These are phyloP conservation scores for Monosporozyma solicola DNA, from an alignment of 805 yeast species.

Conservation along the genomic window DNA sequence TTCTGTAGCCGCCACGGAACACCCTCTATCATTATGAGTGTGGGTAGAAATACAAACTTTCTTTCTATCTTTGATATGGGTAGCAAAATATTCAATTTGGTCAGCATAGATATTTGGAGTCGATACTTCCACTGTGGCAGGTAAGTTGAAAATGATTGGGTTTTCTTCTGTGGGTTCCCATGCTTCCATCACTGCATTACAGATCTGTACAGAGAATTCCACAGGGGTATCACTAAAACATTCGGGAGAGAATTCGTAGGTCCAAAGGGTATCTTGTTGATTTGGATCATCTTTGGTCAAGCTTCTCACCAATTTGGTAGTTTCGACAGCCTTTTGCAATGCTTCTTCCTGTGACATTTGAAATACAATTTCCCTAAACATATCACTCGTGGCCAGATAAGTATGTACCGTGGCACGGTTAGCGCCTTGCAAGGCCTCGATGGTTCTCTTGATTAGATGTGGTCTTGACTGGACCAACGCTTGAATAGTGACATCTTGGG, in stretches of 20 bases:
- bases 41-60: slow-evolving; percentile 68
- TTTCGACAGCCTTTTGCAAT: slow-evolving; percentile 50
- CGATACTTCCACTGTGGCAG: slow-evolving; percentile 78
- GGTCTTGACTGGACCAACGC: slow-evolving; percentile 71
- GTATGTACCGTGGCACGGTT: slow-evolving; percentile 68
- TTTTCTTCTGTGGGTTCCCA: slow-evolving; percentile 60
- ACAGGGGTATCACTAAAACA: slow-evolving; percentile 63
- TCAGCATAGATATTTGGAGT: slow-evolving; percentile 80
- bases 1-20: slow-evolving; percentile 85
- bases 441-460: slow-evolving; percentile 59
- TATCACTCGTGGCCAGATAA: slow-evolving; percentile 67
- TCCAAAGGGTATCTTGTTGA: slow-evolving; percentile 51
- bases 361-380: slow-evolving; percentile 66
- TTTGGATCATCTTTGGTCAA: slow-evolving; percentile 63
- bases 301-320: slow-evolving; percentile 51
- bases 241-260: slow-evolving; percentile 74
- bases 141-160: slow-evolving; percentile 72
- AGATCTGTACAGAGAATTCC: slow-evolving; percentile 53
- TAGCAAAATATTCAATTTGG: slow-evolving; percentile 67
- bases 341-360: slow-evolving; percentile 49
- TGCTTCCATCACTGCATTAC: slow-evolving; percentile 66
- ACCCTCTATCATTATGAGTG: slow-evolving; percentile 80
- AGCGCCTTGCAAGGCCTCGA: slow-evolving; percentile 66
- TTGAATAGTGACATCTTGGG: slow-evolving; percentile 69
- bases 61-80: slow-evolving; percentile 54